phyloP scores from a whole-genome alignment of 345 rosid species.

The Populus deltoides region DNA sequence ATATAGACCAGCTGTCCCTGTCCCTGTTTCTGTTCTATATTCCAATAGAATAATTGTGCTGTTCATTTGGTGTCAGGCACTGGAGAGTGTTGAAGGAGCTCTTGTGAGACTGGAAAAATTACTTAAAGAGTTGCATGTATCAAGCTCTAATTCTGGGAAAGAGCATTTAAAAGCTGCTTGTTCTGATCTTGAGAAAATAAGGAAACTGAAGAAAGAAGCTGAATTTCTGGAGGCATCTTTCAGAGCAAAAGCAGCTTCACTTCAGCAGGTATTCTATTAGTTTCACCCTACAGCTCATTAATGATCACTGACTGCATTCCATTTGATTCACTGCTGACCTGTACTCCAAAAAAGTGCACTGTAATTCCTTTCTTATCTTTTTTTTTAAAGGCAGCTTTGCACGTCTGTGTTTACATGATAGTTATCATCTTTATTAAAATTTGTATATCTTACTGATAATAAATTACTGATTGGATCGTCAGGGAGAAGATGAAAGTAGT shows the following conservation, averaged over 20 bases:
- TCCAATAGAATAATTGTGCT: neutral
- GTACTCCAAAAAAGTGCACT: neutral
- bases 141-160: slow-evolving; percentile 76
- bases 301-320: neutral
- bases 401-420: neutral
- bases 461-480: slow-evolving; percentile 20
- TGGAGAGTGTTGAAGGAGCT: slow-evolving; percentile 91
- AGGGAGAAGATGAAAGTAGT: slow-evolving; percentile 61
- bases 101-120: slow-evolving; percentile 74
- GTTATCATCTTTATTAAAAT: slow-evolving; percentile 3
- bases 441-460: slow-evolving; percentile 9
- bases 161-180: slow-evolving; percentile 91
- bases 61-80: slow-evolving; percentile 54
- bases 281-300: neutral
- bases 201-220: slow-evolving; percentile 98
- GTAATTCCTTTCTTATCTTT: neutral
- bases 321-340: neutral
- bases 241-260: slow-evolving; percentile 87
- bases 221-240: slow-evolving; percentile 96
- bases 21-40: slow-evolving; percentile 3
- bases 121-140: slow-evolving; percentile 69
- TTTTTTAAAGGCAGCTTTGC: neutral
- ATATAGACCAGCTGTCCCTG: neutral
- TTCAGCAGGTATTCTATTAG: slow-evolving; percentile 59
- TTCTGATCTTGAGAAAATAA: slow-evolving; percentile 89